These are phyloP conservation scores for Aurantiochytrium sp. DNA, from an alignment of 108 stramenopile genomes.

Conservation along the genomic window DNA sequence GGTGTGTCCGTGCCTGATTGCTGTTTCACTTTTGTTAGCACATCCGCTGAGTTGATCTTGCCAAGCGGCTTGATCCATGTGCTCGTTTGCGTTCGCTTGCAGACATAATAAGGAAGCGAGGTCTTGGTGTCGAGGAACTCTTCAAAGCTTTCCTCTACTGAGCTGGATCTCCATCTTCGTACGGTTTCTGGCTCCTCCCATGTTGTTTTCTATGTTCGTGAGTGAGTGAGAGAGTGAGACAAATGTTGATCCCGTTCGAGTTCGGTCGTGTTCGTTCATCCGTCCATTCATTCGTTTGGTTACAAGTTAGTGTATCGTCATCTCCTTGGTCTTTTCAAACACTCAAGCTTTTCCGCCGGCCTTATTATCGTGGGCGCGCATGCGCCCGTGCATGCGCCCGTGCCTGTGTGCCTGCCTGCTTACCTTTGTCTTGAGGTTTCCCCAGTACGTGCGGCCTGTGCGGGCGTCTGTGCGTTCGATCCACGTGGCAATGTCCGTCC, in stretches of 20 bases:
- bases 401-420: neutral
- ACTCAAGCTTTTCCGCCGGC: too few species aligned
- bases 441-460: neutral
- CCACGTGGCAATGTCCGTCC: neutral
- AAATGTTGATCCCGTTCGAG: too few species aligned
- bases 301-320: too few species aligned
- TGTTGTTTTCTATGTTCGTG: neutral
- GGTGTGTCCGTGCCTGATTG: too few species aligned
- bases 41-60: neutral
- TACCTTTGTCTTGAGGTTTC: slow-evolving; percentile 1
- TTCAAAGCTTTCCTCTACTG: neutral
- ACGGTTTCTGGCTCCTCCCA: neutral
- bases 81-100: neutral
- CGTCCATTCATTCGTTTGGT: neutral
- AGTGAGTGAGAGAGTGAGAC: too few species aligned
- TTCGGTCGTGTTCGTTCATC: neutral
- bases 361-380: too few species aligned
- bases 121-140: neutral
- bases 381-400: too few species aligned
- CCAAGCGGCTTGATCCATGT: neutral
- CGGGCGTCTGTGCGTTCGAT: neutral
- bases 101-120: neutral
- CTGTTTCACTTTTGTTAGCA: too few species aligned
- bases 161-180: neutral
- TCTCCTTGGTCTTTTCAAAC: too few species aligned